Percentiles rank a stretch among this genome's conserved stretches.
Conservation (phyloP, 73 alveolate genomes). For the Breviolum minutum region DNA sequence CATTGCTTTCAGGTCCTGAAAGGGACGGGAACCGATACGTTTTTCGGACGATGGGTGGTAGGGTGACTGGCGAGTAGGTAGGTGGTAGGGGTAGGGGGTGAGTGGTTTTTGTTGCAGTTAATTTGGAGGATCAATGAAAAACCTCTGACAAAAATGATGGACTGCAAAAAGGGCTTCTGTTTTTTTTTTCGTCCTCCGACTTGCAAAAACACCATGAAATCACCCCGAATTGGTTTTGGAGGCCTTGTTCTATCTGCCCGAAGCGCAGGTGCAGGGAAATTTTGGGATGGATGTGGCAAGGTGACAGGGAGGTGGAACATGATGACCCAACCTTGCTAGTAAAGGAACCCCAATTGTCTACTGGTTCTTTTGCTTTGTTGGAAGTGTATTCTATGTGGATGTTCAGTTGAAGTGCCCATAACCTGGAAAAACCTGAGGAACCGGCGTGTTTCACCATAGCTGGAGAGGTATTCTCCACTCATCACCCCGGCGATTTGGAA, state of each 20-base stretch:
- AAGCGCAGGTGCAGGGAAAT: conserved; percentile 36
- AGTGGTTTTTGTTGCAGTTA: neutral
- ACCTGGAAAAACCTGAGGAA: neutral
- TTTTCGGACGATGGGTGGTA: neutral
- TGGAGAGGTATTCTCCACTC: neutral
- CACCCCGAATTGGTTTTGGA: neutral
- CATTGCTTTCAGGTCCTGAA: conserved; percentile 65
- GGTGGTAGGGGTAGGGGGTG: neutral
- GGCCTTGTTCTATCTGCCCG: conserved; percentile 86
- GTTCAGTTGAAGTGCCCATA: neutral
- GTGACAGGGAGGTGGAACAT: no score
- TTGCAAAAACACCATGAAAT: no score
- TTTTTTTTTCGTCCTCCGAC: no score
- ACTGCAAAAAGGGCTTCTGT: no score
- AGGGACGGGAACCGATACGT: neutral
- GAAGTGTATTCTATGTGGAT: neutral
- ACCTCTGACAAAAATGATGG: no score
- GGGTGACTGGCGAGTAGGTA: neutral
- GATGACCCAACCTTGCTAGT: no score
- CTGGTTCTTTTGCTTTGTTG: neutral
- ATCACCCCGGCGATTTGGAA: neutral
- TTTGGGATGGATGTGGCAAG: neutral
- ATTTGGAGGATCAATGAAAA: neutral
- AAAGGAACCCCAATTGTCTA: no score
- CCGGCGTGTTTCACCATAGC: neutral